Conservation (phyloP, 495 filamentous ascomycete genomes). For the Podospora bellae-mahoneyi region DNA sequence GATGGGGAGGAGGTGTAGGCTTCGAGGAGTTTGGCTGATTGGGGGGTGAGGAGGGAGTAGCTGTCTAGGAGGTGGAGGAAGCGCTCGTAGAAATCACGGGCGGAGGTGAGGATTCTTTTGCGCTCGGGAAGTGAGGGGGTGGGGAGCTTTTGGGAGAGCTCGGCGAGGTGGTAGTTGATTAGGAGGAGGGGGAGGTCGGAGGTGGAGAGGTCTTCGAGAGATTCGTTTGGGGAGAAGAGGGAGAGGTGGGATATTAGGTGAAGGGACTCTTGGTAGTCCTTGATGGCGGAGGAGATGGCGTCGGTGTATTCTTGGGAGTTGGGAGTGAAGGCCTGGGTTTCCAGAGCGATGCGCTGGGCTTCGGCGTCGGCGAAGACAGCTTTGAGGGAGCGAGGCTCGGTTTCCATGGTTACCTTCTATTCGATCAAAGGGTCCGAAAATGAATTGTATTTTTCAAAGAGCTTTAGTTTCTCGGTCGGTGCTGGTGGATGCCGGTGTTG, state of each 20-base stretch:
- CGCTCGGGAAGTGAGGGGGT: constrained; percentile 58
- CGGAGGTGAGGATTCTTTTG: constrained; percentile 56
- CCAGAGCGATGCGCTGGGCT: constrained; percentile 38
- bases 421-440: not conserved
- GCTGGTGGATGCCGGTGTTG: not conserved
- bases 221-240: constrained; percentile 87
- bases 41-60: constrained; percentile 66
- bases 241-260: constrained; percentile 64
- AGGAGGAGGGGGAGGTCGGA: constrained; percentile 70
- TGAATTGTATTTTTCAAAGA: not conserved
- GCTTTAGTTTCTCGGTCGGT: not conserved
- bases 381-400: constrained; percentile 43
- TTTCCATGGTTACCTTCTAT: constrained; percentile 6
- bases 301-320: constrained; percentile 62
- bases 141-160: constrained; percentile 42
- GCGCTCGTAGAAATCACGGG: constrained; percentile 67
- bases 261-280: constrained; percentile 69
- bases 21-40: constrained; percentile 69
- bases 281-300: constrained; percentile 62
- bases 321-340: constrained; percentile 37
- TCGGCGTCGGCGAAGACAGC: constrained; percentile 54
- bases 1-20: constrained; percentile 63
- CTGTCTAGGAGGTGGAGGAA: constrained; percentile 72
- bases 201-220: constrained; percentile 81
- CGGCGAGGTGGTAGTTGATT: constrained; percentile 33